Base-by-base conservation (phyloP, 106 monocot species). In the Posidonia australis region DNA sequence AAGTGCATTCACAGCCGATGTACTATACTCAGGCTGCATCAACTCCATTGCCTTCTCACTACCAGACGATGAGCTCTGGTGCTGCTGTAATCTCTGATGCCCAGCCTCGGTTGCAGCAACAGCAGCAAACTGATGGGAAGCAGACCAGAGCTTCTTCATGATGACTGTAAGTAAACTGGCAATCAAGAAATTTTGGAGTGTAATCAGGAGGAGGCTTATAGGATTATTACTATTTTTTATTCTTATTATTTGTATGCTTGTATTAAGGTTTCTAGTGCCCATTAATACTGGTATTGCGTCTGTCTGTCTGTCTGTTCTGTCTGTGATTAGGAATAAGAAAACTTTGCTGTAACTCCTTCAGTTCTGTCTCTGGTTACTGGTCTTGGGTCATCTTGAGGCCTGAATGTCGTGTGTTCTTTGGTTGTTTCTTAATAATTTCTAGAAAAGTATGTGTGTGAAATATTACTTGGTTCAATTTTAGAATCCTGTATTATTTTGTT, bases 21-120 rank as follows among this genome's bases (percentile, higher is more conserved):
- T 80, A 74, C 72, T 83, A 86, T 36, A 68, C 86, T 16, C 86
- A 74, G 41, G 62, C 79, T 28, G 31, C 68, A 17, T 61, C 76
- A 14, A 44, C 71, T 3, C 60, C 80, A 20, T 18, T 80, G 83
- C 46, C 74, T 7, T 42, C 79, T 12, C 82, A 82, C 56, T 86
- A 74, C 54, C 86, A 75, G 70, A 67, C 77, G 3, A 56, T 77
- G 45, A 70, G 19, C 30, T 53, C 81, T 0, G 29, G 63, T 18
- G 68, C 71, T 24, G 9, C 53, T 2, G 58, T 41, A 1, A 59
- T 65, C 0, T 10, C 69, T 10, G 74, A 73, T 21, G 19, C 65
- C 1, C 45, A 23, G 5, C 11, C 24, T 32, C 68, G 24, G n/a
- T 70, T 70, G 28, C 70, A 48, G 46, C 71, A 61, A 18, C 14